phyloP scores from a whole-genome alignment of 2,329 filamentous ascomycete genomes.

The Helotiales sp. region DNA sequence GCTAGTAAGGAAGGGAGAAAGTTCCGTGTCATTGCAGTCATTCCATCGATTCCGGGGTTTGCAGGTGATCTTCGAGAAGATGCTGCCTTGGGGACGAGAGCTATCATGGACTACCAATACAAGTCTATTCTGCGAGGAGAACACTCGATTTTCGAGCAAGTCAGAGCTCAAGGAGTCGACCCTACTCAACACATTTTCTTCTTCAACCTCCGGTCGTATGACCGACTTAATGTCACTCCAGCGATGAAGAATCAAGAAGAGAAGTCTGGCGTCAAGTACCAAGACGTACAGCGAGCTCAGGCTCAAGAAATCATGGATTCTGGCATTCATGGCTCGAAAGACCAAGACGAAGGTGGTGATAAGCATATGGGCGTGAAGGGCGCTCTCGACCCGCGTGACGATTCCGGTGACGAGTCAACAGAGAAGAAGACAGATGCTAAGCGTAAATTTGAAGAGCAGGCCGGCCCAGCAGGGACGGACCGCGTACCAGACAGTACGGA shows the following conservation, averaged over 20 bases:
- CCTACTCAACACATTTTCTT: constrained; percentile 82
- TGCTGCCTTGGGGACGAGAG: constrained; percentile 80
- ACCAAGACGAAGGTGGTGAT: constrained; percentile 44
- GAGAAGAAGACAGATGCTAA: constrained; percentile 49
- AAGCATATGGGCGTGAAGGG: constrained; percentile 48
- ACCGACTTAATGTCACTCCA: constrained; percentile 83
- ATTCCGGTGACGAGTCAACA: constrained; percentile 38
- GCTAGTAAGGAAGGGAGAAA: constrained; percentile 82
- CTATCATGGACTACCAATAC: constrained; percentile 98
- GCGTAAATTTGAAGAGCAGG: constrained; percentile 51
- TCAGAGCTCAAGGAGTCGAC: constrained; percentile 72
- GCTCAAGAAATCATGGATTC: constrained; percentile 84
- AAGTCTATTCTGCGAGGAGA: constrained; percentile 92
- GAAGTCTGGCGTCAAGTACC: constrained; percentile 78
- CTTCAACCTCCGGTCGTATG: constrained; percentile 92
- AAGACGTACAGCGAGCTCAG: constrained; percentile 83
- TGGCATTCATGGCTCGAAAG: constrained; percentile 61
- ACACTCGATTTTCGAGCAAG: constrained; percentile 83
- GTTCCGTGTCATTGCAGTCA: constrained; percentile 86
- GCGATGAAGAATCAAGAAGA: constrained; percentile 74
- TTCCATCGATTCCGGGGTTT: constrained; percentile 91
- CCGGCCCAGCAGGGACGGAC: constrained; percentile 35
- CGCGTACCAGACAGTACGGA: constrained; percentile 29
- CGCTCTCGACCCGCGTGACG: constrained; percentile 31
- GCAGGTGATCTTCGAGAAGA: constrained; percentile 85